Base-by-base conservation (phyloP, 345 rosid genomes). In the Rubroshorea leprosula region DNA sequence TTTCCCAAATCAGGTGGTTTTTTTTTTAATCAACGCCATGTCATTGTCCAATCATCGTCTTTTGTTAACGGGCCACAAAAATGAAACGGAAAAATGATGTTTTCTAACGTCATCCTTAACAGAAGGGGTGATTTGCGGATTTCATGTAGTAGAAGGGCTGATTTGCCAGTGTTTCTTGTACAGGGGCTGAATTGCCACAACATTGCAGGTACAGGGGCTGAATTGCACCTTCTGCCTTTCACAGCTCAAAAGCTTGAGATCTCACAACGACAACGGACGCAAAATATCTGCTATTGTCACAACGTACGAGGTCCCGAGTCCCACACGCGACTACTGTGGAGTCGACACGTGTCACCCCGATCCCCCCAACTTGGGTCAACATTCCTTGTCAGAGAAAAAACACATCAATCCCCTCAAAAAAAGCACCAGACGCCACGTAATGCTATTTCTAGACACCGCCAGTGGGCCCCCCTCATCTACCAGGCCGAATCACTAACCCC, bases 371-470 rank as follows among this genome's bases (percentile, higher is more conserved):
- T 57, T 24, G 22, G 48, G 47, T 64, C 58, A 39, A 43, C 55
- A 50, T 57, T 64, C 64, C 57, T 61, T 51, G 68, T 63, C 63
- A 43, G 38, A 63, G 5, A 27, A 21, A 46, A 4, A 49, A 61
- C 68, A 25, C 60, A 24, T 26, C 27, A 19, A 15, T 46, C 46
- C n/a, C 8, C 14, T 14, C 1, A 38, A 51, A 57, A 18, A 23
- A 45, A 38, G 41, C 61, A 35, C 60, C 63, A 56, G 55, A 43
- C 21, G 67, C 77, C 79, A 74, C 80, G 82, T 69, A 51, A 52
- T 16, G 6, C 18, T 22, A 14, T 4, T 58, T 70, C 73, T 62
- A 58, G 56, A 60, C 6, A 45, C 18, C 50, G 9, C 26, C 19
- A 4, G 38, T 21, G 68, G 81, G 50, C 58, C 70, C 71, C 6